Evolutionary conservation across 495 filamentous ascomycete species (phyloP).

Genomic region (Aspergillus panamensis): DNA sequence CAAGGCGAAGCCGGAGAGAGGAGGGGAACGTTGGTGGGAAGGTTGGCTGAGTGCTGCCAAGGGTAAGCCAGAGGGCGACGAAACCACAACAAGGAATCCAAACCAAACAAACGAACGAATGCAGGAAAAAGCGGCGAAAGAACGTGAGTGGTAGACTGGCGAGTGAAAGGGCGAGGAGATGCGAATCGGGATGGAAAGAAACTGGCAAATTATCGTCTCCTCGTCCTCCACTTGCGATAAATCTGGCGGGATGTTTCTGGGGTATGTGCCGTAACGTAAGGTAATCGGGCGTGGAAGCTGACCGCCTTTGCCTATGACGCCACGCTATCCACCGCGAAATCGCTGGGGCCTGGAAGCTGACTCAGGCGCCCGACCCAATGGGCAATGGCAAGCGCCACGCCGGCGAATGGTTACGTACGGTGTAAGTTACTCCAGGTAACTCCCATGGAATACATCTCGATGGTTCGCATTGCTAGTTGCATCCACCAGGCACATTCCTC

Average conservation of each 20-base stretch:
- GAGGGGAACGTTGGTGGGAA: neutral
- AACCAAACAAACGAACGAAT: conserved; percentile 2
- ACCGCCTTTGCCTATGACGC: conserved; percentile 18
- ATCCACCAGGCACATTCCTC: neutral
- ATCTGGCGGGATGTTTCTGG: conserved; percentile 2
- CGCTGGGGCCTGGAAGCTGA: conserved; percentile 7
- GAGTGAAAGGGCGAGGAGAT: neutral
- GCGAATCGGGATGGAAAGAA: neutral
- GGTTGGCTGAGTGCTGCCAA: neutral
- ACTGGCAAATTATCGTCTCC: neutral
- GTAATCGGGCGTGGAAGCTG: neutral
- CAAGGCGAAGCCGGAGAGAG: conserved; percentile 5
- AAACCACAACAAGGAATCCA: neutral
- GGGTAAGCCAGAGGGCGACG: neutral
- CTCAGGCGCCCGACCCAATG: conserved; percentile 2
- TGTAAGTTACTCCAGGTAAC: conserved; percentile 6
- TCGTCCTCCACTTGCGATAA: neutral
- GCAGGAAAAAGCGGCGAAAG: neutral
- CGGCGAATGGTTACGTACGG: neutral
- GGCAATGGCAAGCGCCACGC: neutral
- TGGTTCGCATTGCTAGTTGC: conserved; percentile 8
- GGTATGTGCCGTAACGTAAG: neutral
- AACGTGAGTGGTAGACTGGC: neutral
- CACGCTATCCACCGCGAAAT: neutral
- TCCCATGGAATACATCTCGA: conserved; percentile 4